These are phyloP conservation scores for Seiridium unicorne DNA, from an alignment of 2,329 filamentous ascomycete genomes.

Conservation along the genomic window DNA sequence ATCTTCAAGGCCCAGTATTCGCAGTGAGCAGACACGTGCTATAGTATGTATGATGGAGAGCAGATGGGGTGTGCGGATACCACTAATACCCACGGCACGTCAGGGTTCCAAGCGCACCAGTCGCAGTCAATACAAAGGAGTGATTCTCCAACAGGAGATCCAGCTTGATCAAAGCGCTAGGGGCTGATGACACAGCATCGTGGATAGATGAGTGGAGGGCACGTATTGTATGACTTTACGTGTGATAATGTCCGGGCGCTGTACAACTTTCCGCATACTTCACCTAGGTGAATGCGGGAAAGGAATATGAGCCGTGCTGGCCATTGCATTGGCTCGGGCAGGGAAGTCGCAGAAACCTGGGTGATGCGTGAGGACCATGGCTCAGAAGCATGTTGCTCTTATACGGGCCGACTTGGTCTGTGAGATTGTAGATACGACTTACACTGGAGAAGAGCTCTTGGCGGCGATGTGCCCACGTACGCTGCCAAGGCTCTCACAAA, in stretches of 20 bases:
- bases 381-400: not conserved
- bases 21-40: not conserved
- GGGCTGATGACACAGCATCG: not conserved
- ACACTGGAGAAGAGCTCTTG: not conserved
- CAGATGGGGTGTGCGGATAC: not conserved
- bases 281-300: not conserved
- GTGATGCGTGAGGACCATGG: not conserved
- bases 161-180: not conserved
- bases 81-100: conserved; percentile 1
- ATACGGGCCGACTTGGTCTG: not conserved
- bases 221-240: not conserved
- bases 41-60: not conserved
- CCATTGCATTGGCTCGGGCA: too few species aligned
- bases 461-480: not conserved
- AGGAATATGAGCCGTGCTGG: not conserved
- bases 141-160: not conserved
- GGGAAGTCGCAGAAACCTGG: too few species aligned
- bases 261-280: not conserved
- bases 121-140: conserved; percentile 1
- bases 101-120: conserved; percentile 2
- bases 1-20: not conserved
- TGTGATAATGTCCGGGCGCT: not conserved
- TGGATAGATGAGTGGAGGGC: not conserved
- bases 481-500: not conserved
- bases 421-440: not conserved